Base-by-base conservation (phyloP, 2,329 filamentous ascomycete species). In the Aspergillus costaricaensis region DNA sequence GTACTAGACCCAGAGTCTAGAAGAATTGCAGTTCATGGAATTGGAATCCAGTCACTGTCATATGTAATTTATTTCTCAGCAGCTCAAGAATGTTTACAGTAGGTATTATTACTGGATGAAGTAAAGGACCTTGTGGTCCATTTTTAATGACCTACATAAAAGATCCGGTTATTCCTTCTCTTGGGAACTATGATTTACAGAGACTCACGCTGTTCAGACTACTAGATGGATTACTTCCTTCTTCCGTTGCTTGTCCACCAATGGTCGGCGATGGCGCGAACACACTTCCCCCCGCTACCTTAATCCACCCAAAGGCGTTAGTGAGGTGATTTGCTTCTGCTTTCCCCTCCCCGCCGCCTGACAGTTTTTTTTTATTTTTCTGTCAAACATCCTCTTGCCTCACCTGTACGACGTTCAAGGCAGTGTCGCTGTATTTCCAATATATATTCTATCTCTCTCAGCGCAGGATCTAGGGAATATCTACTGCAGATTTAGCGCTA, bases 201-300 rank as follows among this genome's bases (percentile, higher is more conserved):
- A 36, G 30, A 5, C 5, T 36, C 32, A 36, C 12, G 32, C 12
- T 36, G 32, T 36, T 36, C 25, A 27, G 25, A 27, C 25, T 27
- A 27, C 25, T 36, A 36, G 32, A 36, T 36, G 12, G 32, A 36
- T 36, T 36, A 36, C 32, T 9, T 43, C 10, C 39, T 30, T 8
- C 53, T 25, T 17, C 43, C 52, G 27, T 43, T 10, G 8, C 23
- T 36, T 30, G 38, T 55, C 53, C 53, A 44, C 53, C 53, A 47
- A 55, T 55, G 53, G 19, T 41, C 41, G 53, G 39, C 53, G 53
- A 55, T 55, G 53, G 53, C 53, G 53, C 53, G 43, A 55, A 49
- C 39, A 44, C 53, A n/a, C 41, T 41, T 41, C 41, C 53, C 53
- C 53, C 53, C 53, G 53, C 53, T 55, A 55, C 53, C 53, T 55